Conservation (phyloP, 75 land plant species). For the Pinus taeda region DNA sequence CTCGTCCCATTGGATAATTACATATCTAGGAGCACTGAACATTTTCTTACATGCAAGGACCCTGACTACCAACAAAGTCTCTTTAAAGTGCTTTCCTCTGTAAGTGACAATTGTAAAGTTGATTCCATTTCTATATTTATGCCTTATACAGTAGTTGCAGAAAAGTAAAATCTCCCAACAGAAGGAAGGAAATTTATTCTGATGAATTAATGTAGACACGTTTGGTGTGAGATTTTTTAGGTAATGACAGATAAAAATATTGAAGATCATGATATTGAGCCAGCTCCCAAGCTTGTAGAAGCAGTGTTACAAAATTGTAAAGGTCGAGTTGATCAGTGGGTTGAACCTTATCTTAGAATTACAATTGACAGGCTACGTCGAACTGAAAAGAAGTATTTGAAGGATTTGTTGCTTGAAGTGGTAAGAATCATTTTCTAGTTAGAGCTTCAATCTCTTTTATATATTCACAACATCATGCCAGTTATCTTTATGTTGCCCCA, state of each 20-base stretch:
- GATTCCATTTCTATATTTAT: not conserved
- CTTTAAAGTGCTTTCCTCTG: slow-evolving; percentile 78
- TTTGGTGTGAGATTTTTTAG: slow-evolving; percentile 31
- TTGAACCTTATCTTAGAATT: slow-evolving; percentile 91
- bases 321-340: slow-evolving; percentile 96
- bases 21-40: slow-evolving; percentile 91
- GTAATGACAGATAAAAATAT: slow-evolving; percentile 81
- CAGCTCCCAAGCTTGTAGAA: slow-evolving; percentile 97
- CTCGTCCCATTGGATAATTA: slow-evolving; percentile 97
- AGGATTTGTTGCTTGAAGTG: slow-evolving; percentile 91
- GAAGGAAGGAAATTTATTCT: not conserved
- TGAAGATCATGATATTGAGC: slow-evolving; percentile 88
- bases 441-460: not conserved
- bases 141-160: not conserved
- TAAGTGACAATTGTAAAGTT: slow-evolving; percentile 27
- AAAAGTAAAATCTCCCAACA: not conserved
- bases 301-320: slow-evolving; percentile 95
- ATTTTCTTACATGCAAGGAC: slow-evolving; percentile 90
- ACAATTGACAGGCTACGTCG: slow-evolving; percentile 73
- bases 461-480: not conserved
- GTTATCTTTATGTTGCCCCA: not conserved
- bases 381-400: slow-evolving; percentile 69
- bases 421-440: slow-evolving; percentile 33
- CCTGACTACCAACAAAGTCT: slow-evolving; percentile 98
- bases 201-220: not conserved